Base-by-base conservation (phyloP, 1,284 basidiomycete species). In the Heterobasidion annosum region DNA sequence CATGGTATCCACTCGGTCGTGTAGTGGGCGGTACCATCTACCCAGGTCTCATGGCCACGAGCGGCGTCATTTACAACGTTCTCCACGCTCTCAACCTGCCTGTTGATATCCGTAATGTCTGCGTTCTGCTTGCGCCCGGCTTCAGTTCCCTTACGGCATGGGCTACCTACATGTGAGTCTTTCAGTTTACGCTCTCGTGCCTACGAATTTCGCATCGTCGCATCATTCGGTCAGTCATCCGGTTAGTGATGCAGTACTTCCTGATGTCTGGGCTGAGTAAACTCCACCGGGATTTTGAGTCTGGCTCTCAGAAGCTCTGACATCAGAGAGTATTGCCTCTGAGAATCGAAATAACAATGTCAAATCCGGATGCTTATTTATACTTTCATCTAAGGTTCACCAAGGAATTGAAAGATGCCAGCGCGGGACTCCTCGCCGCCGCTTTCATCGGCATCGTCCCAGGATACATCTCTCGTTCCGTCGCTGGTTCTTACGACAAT, bases 401-500 rank as follows among this genome's bases (percentile, higher is more conserved):
- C 9, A 89, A 87, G 61, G 93, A 98, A 71, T 82, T 98, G 85
- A 93, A 93, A 64, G 88, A 93, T 57, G 87, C 93, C 62, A 89
- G 93, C 60, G 93, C 97, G 5, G 97, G 95, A 43, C 82, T 99
- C 32, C 82, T 99, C 49, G 95, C 96, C 19, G 96, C 97, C n/a
- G 90, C 93, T 2, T 98, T 99, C 74, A 98, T 99, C 67, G 96
- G 93, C 56, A 98, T 99, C 59, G 93, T 90, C 1, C 97, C 97
- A 0, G 92, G 91, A 13, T 99, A 99, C 74, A 99, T 99, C 68
- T 99, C 96, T 5, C 91, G 97, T 67, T 98, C 94, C 0, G 97
- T 99, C 53, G 97, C 97, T 3, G 97, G 97, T 46, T 98, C 96
- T 13, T 99, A 99, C 73, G 97, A 99, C 75, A 99, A 99, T 67